Evolutionary conservation across 257 asterid species (phyloP).

Genomic region (Ilex aquifolium): DNA sequence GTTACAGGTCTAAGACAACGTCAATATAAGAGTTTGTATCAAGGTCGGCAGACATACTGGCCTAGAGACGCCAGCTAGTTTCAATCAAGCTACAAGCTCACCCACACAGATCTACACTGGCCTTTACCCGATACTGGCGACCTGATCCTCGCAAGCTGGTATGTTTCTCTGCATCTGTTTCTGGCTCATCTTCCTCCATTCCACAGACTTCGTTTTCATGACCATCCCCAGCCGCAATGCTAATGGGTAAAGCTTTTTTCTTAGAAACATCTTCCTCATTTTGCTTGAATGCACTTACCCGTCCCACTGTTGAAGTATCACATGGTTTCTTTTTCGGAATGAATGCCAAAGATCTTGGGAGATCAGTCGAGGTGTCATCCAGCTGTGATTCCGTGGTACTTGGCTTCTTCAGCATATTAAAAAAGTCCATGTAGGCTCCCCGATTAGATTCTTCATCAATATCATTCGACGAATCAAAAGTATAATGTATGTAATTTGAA

Average conservation of each 20-base stretch:
- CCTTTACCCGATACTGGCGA: conserved; percentile 51
- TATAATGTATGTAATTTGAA: conserved; percentile 64
- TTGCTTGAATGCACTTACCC: conserved; percentile 21
- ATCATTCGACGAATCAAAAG: conserved; percentile 39
- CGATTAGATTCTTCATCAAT: conserved; percentile 64
- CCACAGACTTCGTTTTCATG: conserved; percentile 39
- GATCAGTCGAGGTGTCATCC: conserved; percentile 22
- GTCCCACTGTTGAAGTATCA: conserved; percentile 17
- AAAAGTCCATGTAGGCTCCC: conserved; percentile 50
- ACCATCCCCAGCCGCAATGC: conserved; percentile 38
- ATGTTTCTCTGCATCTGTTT: conserved; percentile 13
- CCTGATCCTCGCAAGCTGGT: conserved; percentile 36
- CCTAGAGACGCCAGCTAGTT: neutral
- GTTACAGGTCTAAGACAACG: neutral
- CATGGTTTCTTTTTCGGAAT: conserved; percentile 44
- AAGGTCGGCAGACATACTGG: neutral
- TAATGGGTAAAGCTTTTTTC: conserved; percentile 34
- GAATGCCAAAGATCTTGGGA: conserved; percentile 44
- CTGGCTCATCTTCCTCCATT: conserved; percentile 64
- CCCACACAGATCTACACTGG: conserved; percentile 7
- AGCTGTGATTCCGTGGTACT: conserved; percentile 12
- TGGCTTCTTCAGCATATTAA: conserved; percentile 36
- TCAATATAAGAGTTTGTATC: neutral
- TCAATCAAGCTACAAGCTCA: neutral
- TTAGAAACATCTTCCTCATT: conserved; percentile 16